Evolutionary conservation across 352 stramenopile genomes (phyloP), one percentile per base, ranked within the genome.

Genomic region (Phytophthora citrophthora): DNA sequence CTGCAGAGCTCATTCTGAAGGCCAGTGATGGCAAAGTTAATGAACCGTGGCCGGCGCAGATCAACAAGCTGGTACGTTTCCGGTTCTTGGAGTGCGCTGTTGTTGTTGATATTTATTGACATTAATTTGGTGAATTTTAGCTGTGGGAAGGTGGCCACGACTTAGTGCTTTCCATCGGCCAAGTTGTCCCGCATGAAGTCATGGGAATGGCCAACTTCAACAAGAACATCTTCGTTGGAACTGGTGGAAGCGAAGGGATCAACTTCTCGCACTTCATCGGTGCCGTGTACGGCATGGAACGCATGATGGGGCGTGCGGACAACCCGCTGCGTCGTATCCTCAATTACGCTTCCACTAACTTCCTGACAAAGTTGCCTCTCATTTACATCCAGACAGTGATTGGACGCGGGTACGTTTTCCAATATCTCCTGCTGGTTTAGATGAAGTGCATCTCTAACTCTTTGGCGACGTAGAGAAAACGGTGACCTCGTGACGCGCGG

Each of bases 131-230:
- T 54, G 41, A 4, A 34, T 36, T 47, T 5, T 53, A 95, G 87
- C 60, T 95, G 10, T 99, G 95, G 95, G 90, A 97, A 23, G 96
- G 96, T 20, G 59, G 82, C 4, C 90, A 97, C 74, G 89, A 98
- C 55, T 66, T 99, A 16, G 90, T 99, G 20, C 59, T 99, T 5
- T 98, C 94, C 8, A 97, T 99, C 66, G 96, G 97, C 20, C 97
- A 99, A 81, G 95, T 99, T 15, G 96, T 99, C 9, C 97, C 96
- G 2, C 96, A 99, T 62, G 96, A 99, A 76, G 97, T 99, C 27
- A 98, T 97, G 88, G 96, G 97, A 13, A 99, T 99, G 96, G 96
- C 97, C n/a, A 99, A 99, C 77, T 99, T 94, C 79, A 99, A 99
- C 86, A 99, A 99, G 78, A 99, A 99, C 70, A 80, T 99, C 16